These are phyloP conservation scores for Mortierella claussenii DNA, from an alignment of 192 early-diverging fungal genomes.

Conservation along the genomic window DNA sequence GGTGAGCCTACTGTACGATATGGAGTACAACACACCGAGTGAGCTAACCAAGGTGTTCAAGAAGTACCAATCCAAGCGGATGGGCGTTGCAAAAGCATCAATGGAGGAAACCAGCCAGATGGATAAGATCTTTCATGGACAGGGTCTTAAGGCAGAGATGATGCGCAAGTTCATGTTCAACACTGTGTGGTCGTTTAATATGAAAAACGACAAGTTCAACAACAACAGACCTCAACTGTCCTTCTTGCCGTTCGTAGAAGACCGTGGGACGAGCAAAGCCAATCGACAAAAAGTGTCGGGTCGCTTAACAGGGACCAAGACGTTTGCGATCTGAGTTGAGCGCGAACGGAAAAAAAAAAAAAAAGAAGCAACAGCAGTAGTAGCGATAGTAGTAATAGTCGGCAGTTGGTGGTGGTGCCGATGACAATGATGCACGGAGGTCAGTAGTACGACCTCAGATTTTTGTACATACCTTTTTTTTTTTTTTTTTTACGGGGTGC, in stretches of 20 bases:
- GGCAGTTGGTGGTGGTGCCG: too few relatives aligned
- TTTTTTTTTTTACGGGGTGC: too few relatives aligned
- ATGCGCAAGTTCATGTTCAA: conserved; percentile 25
- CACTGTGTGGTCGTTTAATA: conserved; percentile 12
- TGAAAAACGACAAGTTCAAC: conserved; percentile 30
- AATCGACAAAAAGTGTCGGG: conserved; percentile 12
- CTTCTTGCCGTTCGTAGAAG: conserved; percentile 30
- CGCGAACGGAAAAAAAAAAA: too few relatives aligned
- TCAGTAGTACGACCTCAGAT: too few relatives aligned
- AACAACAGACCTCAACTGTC: conserved; percentile 26
- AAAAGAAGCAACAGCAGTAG: too few relatives aligned
- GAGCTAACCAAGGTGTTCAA: conserved; percentile 23
- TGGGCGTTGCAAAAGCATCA: conserved; percentile 1
- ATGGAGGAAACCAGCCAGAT: conserved; percentile 9
- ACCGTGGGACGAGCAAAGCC: conserved; percentile 15
- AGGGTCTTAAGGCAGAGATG: conserved; percentile 13
- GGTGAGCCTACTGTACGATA: conserved; percentile 22
- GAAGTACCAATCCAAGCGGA: conserved; percentile 13
- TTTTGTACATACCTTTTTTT: too few relatives aligned
- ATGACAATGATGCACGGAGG: too few relatives aligned
- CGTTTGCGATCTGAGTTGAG: too few relatives aligned
- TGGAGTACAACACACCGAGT: conserved; percentile 20
- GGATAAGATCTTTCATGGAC: conserved; percentile 20
- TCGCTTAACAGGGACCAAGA: conserved; percentile 4
- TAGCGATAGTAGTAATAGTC: too few relatives aligned